Evolutionary conservation across 805 yeast genomes (phyloP).

Genomic region (Yamadazyma kitorensis): DNA sequence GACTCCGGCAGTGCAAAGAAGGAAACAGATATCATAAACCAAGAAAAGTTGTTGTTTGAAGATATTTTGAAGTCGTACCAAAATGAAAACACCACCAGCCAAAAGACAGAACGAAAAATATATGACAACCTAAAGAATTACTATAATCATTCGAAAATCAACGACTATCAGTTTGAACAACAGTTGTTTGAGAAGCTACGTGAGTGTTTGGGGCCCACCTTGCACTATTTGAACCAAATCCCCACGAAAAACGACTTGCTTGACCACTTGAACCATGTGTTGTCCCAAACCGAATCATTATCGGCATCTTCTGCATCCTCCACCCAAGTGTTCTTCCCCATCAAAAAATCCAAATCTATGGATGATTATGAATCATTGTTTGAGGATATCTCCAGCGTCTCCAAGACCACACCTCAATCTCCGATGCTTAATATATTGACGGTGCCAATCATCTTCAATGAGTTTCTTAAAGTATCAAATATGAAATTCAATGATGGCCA

Average conservation of each 20-base stretch:
- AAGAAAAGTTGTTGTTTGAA: conserved; percentile 22
- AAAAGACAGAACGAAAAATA: conserved; percentile 9
- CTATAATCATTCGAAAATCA: neutral
- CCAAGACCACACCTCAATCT: conserved; percentile 10
- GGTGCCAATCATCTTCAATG: conserved; percentile 35
- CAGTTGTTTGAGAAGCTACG: conserved; percentile 2
- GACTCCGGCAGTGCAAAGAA: conserved; percentile 2
- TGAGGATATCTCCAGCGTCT: conserved; percentile 12
- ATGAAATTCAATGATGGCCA: conserved; percentile 32
- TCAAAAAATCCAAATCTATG: conserved; percentile 4
- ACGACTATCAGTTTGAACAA: conserved; percentile 3
- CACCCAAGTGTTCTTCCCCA: too few species aligned
- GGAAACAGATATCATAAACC: conserved; percentile 13
- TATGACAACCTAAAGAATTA: conserved; percentile 6
- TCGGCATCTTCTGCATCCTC: too few species aligned
- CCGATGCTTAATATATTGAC: conserved; percentile 34
- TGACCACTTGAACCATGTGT: neutral
- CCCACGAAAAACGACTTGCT: neutral
- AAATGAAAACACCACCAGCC: conserved; percentile 5
- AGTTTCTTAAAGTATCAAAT: conserved; percentile 21
- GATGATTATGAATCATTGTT: conserved; percentile 15
- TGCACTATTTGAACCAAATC: conserved; percentile 1
- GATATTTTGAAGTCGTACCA: conserved; percentile 24
- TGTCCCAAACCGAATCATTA: neutral
- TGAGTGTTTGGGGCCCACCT: conserved; percentile 1